Evolutionary conservation across 2,329 filamentous ascomycete species (phyloP).

Genomic region (Ceratocystis albifundus): DNA sequence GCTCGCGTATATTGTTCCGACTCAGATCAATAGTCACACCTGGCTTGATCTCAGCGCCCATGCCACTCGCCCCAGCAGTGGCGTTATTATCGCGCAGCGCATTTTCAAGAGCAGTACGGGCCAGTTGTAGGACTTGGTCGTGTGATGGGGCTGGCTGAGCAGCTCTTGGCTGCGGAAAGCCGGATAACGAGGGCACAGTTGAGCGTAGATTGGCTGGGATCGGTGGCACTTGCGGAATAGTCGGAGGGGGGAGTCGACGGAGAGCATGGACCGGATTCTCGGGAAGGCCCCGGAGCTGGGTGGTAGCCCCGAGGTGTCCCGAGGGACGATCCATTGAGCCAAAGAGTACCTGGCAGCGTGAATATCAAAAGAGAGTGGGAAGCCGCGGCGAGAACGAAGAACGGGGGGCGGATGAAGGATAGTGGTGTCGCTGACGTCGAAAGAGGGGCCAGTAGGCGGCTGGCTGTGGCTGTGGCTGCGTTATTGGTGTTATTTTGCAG

Average conservation of each 20-base stretch:
- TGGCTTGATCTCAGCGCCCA: slow-evolving; percentile 48
- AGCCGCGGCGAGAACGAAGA: neutral
- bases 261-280: slow-evolving; percentile 33
- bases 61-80: slow-evolving; percentile 46
- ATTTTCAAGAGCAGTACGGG: slow-evolving; percentile 54
- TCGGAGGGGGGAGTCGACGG: slow-evolving; percentile 29
- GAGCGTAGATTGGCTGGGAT: slow-evolving; percentile 27
- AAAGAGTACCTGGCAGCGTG: neutral
- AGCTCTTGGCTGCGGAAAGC: slow-evolving; percentile 25
- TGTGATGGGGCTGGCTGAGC: slow-evolving; percentile 37
- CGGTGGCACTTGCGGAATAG: slow-evolving; percentile 32
- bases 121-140: slow-evolving; percentile 51
- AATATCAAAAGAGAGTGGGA: neutral
- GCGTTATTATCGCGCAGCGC: slow-evolving; percentile 57
- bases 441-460: neutral
- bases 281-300: slow-evolving; percentile 32
- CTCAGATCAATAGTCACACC: slow-evolving; percentile 71
- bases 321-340: slow-evolving; percentile 20
- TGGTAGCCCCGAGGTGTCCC: slow-evolving; percentile 29
- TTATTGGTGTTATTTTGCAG: neutral
- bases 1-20: slow-evolving; percentile 57
- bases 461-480: too few relatives aligned
- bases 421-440: neutral
- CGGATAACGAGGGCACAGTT: slow-evolving; percentile 25
- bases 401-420: neutral